Percentiles rank a stretch among this genome's conserved stretches.
Evolutionary conservation across 2,329 filamentous ascomycete species (phyloP).

Genomic region (Colletotrichum shisoi): DNA sequence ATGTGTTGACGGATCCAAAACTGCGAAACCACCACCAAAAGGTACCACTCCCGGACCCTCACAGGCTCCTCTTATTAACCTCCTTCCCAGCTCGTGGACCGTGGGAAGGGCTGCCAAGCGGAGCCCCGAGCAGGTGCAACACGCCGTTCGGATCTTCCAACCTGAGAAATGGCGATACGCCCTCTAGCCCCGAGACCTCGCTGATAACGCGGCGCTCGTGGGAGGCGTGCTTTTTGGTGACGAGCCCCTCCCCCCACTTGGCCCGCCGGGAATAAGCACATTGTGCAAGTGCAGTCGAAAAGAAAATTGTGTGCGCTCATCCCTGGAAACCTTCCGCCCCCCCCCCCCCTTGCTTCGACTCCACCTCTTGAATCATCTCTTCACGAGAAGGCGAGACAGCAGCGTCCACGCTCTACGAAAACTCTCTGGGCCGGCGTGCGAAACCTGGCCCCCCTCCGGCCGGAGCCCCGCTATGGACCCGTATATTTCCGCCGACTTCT

Average conservation of each 20-base stretch:
- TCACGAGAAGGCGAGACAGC: background rate
- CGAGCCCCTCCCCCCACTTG: constrained; percentile 16
- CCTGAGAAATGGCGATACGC: background rate
- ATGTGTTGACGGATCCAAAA: no score
- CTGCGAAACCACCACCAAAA: background rate
- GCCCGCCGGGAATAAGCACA: constrained; percentile 29
- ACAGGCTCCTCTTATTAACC: constrained; percentile 25
- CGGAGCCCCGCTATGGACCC: constrained; percentile 17
- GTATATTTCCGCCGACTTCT: background rate
- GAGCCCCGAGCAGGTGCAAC: background rate
- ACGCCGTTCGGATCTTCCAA: background rate
- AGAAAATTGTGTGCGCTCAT: background rate
- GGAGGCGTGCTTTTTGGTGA: background rate
- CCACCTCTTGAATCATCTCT: constrained; percentile 8
- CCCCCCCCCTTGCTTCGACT: background rate
- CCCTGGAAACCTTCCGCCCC: constrained; percentile 20
- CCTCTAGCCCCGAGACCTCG: constrained; percentile 25
- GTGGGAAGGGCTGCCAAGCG: background rate
- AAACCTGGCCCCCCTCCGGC: constrained; percentile 6
- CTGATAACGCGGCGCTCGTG: constrained; percentile 13
- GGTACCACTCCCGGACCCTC: background rate
- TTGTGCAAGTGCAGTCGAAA: constrained; percentile 15
- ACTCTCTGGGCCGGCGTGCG: constrained; percentile 14
- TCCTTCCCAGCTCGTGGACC: background rate
- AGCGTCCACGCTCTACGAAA: background rate